A percentile compares a stretch with the other conserved stretches of the same genome.
Evolutionary conservation across 208 protist species (phyloP).

Genomic region (Leishmania mexicana): DNA sequence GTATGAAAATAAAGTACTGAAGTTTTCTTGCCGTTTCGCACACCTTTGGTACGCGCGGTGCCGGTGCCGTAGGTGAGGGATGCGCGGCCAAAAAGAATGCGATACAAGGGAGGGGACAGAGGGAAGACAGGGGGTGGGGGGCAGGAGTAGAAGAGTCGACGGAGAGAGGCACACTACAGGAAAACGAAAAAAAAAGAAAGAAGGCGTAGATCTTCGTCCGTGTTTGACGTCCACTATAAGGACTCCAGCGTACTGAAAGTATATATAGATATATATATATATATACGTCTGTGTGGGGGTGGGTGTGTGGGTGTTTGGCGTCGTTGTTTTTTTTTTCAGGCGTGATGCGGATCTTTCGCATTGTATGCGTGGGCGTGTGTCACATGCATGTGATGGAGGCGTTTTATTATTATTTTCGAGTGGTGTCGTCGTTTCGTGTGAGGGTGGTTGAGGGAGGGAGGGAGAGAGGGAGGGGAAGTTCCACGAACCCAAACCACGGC

Average conservation of each 20-base stretch:
- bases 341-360: no score
- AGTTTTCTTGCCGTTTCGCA: not conserved
- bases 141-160: constrained; percentile 1
- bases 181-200: not conserved
- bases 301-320: not conserved
- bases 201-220: not conserved
- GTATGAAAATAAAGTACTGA: not conserved
- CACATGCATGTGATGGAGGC: no score
- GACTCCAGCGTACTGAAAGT: not conserved
- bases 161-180: not conserved
- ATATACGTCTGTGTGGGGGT: not conserved
- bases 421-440: no score
- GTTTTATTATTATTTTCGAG: no score
- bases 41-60: not conserved
- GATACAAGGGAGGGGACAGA: not conserved
- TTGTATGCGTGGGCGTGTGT: no score
- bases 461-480: not conserved
- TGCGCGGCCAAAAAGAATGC: not conserved
- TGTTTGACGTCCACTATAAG: not conserved
- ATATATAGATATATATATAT: not conserved
- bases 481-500: not conserved
- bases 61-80: not conserved
- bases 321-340: not conserved
- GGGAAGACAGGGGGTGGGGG: not conserved
- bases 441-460: not conserved